Base-by-base conservation (phyloP, 1,284 basidiomycete species). In the Puccinia coronata region DNA sequence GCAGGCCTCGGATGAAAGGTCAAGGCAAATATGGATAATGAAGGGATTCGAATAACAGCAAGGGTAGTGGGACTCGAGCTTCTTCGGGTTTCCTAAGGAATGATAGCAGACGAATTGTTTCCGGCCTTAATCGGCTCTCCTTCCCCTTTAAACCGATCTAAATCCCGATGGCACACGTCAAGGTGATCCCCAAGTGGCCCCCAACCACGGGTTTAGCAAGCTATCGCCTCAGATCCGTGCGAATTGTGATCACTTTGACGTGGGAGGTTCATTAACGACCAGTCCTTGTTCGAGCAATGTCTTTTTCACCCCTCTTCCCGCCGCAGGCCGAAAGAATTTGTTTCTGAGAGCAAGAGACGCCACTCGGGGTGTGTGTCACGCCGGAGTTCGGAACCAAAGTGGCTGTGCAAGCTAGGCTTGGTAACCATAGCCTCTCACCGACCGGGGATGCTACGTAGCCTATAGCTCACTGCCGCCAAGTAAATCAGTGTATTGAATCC, bases 101-200 rank as follows among this genome's bases (percentile, higher is more conserved):
- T 65, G 61, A 23, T 41, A 23, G 61, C 36, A 41, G 36, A 25
- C 39, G 61, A 65, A 39, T 41, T 39, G 31, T 28, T 63, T 34
- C 59, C 2, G 28, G n/a, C 59, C 59, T 36, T 34, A 31, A 59
- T 36, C 34, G 36, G 63, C 63, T 65, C 63, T 67, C 47, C 23
- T 23, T 67, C 63, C 63, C 63, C 63, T 25, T 43, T 36, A 23
- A 43, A 41, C 12, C 20, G 63, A 65, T 34, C 63, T 65, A 41
- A 25, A 67, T 47, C 63, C 41, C 41, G 63, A 67, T 67, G 63
- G 41, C 41, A 67, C 63, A 67, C 41, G 63, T 67, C 63, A 43
- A 67, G 14, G n/a, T 25, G 41, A 67, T 9, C 4, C 25, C 59
- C 61, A 47, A 47, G 43, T 47, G n/a, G n/a, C n/a, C n/a, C n/a